Base-by-base conservation (phyloP, 1,284 basidiomycete species). In the Papiliotrema laurentii region DNA sequence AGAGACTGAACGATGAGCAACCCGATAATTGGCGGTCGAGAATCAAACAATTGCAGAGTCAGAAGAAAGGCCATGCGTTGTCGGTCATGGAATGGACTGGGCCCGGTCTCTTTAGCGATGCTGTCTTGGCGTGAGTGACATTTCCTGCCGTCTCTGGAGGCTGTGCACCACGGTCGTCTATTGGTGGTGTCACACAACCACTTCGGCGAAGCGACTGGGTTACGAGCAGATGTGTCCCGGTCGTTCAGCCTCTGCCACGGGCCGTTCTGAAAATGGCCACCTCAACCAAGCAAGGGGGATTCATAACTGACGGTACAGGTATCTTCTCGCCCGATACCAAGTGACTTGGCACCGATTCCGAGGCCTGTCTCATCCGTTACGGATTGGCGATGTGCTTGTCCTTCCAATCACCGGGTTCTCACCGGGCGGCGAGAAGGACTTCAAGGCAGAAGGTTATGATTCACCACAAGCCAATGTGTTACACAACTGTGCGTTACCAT, bases 71-170 rank as follows among this genome's bases (percentile, higher is more conserved):
- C 27, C 45, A 63, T n/a, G 55, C 50, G 22, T 59, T 70, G 58
- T 53, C 47, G 31, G 68, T 73, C 2, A 66, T 75, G 64, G 71
- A 75, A 42, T 72, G 72, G 68, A 75, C 73, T 6, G 72, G 72
- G 21, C 63, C 63, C 0, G 68, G 69, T 10, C 43, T 64, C 39
- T 73, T 72, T 48, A 61, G 66, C 1, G 70, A 73, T 53, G 51
- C 66, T 9, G 65, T 66, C 10, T 28, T 75, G 34, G 52, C 63
- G 66, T 73, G 51, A 55, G 65, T 61, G 3, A 16, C 3, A 21
- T n/a, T 7, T 10, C 18, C 35, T 37, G 19, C 11, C 22, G 10
- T 6, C 35, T 14, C 16, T n/a, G 24, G 14, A 25, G 10, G 10
- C 22, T 30, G 35, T 7, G 30, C 9, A 37, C 19, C 26, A 27